These are phyloP conservation scores for Diplogelasinospora grovesii DNA, from an alignment of 495 filamentous ascomycete genomes.

Conservation along the genomic window DNA sequence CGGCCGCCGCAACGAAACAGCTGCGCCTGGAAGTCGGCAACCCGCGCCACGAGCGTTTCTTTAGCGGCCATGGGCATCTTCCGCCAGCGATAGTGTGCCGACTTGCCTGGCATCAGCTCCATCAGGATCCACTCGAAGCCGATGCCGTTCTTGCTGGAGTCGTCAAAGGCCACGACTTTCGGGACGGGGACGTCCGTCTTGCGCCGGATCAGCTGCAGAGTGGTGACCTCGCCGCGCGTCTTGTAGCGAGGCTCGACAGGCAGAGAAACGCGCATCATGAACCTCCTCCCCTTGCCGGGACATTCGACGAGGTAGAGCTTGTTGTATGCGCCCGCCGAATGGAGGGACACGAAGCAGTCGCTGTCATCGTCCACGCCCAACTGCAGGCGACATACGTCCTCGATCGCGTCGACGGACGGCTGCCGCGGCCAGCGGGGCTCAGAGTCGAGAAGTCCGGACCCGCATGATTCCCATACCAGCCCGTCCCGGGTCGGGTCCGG, in stretches of 20 bases:
- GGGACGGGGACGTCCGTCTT: conserved; percentile 49
- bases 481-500: conserved; percentile 22
- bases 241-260: conserved; percentile 49
- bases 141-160: conserved; percentile 37
- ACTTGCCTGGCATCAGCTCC: conserved; percentile 38
- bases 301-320: conserved; percentile 33
- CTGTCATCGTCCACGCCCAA: conserved; percentile 12
- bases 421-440: conserved; percentile 25
- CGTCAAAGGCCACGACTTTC: conserved; percentile 41
- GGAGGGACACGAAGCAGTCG: conserved; percentile 14
- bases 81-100: conserved; percentile 36
- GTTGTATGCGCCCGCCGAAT: conserved; percentile 25
- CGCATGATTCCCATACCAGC: conserved; percentile 20
- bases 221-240: conserved; percentile 50
- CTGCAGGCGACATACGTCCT: conserved; percentile 19
- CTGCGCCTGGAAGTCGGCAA: conserved; percentile 33
- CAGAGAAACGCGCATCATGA: conserved; percentile 46
- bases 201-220: conserved; percentile 39
- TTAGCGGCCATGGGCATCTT: conserved; percentile 31
- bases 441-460: conserved; percentile 16
- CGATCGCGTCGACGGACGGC: conserved; percentile 21
- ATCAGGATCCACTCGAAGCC: conserved; percentile 58
- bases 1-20: conserved; percentile 19
- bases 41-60: conserved; percentile 25
- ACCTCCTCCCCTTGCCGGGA: conserved; percentile 12